Evolutionary conservation across 2,329 filamentous ascomycete species (phyloP), one percentile per base, ranked within the genome.

Genomic region (Ascochyta rabiei): DNA sequence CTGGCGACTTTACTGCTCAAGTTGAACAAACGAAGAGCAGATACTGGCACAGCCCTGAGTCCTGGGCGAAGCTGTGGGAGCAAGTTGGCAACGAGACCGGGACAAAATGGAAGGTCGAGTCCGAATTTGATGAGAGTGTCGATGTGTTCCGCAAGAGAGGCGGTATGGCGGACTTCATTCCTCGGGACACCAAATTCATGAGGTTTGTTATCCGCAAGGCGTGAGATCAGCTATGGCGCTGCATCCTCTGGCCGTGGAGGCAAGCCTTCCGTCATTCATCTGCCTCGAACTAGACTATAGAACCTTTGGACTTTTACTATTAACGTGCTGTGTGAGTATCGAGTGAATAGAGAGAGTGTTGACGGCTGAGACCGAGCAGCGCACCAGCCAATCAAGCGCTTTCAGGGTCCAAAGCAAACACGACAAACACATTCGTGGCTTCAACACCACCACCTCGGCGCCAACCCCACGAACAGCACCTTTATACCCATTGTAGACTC

Each of bases 1-100:
- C 74, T 13, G 71, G 69, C 6, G 66, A 64, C 26, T 63, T 62
- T n/a, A 30, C 44, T 15, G 51, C 56, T n/a, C 40, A 58, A 15
- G 44, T 63, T 1, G 61, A 65, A 19, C 59, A 55, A 21, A 45
- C 50, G 4, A 60, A 56, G 43, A 61, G 43, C 16, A 64, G 70
- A 52, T 79, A 66, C 53, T 66, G 70, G 56, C 77, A 79, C 51
- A 73, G 77, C 49, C 56, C 52, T 7, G 71, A 70, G 38, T 72
- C 70, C 3, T 79, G 75, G 63, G 50, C 59, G 34, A 62, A 63
- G 30, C 56, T 80, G 61, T 77, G 76, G 73, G 60, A 74, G 45
- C 65, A 76, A 48, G 72, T 77, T 10, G 72, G 74, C 5, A 64
- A 70, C 7, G 71, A 76, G 56, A 75, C 69, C 9, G 73, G 69